Base-by-base conservation (phyloP, 2,329 filamentous ascomycete species). In the Neoarthrinium moseri region DNA sequence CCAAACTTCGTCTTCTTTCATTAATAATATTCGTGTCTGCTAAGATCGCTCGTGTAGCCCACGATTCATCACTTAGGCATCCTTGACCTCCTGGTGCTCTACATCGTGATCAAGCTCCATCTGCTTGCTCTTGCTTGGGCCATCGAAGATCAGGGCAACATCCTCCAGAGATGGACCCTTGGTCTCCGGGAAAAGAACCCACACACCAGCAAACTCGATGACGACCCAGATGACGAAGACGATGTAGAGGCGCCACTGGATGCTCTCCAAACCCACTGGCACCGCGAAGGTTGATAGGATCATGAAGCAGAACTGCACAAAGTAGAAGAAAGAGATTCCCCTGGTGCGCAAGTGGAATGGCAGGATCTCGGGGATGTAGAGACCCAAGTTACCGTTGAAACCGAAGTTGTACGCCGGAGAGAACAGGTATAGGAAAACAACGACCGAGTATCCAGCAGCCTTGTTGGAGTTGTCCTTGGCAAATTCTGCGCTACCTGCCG, bases 231-330 rank as follows among this genome's bases (percentile, higher is more conserved):
- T 15, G 36, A 18, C 22, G 45, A 81, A 83, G 13, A 83, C 68
- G 49, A 82, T 75, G 61, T 81, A 83, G 50, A 76, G 82, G 52
- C 67, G 73, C 69, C 75, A 81, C 0, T 67, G 66, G 21, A 81
- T 71, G 2, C 69, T 56, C 0, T 67, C 69, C 0, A 83, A 58
- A 0, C 72, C 79, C 43, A 76, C 73, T 0, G 80, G 80, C 23
- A 75, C 74, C 5, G 22, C 33, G 15, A 35, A 35, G n/a, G 13
- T 17, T 11, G 13, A 83, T 75, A 4, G 56, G 62, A 29, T 64
- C 56, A 32, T 64, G 63, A 4, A 62, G 54, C 29, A 65, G 62
- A 0, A 63, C 58, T 13, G 55, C 59, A 4, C 38, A 47, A 15
- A 62, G 62, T 4, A 57, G 60, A 0, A 57, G 42, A 10, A 64